A percentile compares a stretch with the other conserved stretches of the same genome.
These are phyloP conservation scores for Saccharum hybrid DNA, from an alignment of 202 grass and related monocot species.

Conservation along the genomic window DNA sequence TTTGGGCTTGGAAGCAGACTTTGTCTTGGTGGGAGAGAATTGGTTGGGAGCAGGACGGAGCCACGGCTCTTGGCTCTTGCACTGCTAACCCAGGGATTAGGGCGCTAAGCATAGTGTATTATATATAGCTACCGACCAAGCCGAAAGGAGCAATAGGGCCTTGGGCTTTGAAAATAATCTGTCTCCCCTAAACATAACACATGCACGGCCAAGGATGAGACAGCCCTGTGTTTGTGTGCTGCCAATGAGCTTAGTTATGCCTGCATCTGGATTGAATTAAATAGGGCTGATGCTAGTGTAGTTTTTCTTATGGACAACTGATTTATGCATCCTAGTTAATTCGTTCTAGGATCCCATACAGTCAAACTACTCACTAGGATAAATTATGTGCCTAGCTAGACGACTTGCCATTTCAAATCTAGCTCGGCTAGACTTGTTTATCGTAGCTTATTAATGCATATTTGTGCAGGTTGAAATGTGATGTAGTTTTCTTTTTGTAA, in stretches of 20 bases:
- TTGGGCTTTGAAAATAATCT: conserved; percentile 32
- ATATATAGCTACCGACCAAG: conserved; percentile 40
- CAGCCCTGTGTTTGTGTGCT: neutral
- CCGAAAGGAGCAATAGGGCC: conserved; percentile 4
- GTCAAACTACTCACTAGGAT: too few relatives aligned
- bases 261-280: neutral
- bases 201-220: neutral
- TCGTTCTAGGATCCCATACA: too few relatives aligned
- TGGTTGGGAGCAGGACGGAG: neutral
- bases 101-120: neutral
- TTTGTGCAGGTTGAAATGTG: neutral
- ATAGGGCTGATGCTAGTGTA: too few relatives aligned
- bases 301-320: too few relatives aligned
- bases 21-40: conserved; percentile 25
- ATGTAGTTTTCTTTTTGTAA: neutral
- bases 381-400: neutral
- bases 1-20: conserved; percentile 10
- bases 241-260: neutral
- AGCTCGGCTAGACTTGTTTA: neutral
- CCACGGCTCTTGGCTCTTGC: too few relatives aligned
- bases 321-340: too few relatives aligned
- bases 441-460: neutral
- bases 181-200: conserved; percentile 28
- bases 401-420: neutral
- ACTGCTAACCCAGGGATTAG: conserved; percentile 28